Base-by-base conservation (phyloP, 768 basidiomycete species). In the Kwoniella dejecticola region DNA sequence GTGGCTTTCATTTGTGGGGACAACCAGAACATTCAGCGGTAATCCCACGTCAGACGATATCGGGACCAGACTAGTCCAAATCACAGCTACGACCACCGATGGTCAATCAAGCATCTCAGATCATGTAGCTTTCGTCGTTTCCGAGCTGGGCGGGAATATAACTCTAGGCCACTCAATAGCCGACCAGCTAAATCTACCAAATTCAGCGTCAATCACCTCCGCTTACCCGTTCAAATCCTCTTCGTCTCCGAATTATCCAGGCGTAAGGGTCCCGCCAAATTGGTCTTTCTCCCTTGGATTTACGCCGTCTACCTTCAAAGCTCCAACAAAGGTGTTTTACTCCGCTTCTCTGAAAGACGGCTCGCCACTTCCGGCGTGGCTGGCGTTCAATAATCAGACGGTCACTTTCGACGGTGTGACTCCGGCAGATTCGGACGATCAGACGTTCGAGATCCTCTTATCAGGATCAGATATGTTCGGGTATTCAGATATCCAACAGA, bases 231-330 rank as follows among this genome's bases (percentile, higher is more conserved):
- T 84, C n/a, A 77, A 82, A 2, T 80, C 82, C 54, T 26, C 29
- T n/a, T 66, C 87, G 87, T n/a, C n/a, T n/a, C 56, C 81, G 83
- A 49, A 70, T 36, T 75, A 74, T 55, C 79, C 78, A 2, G 77
- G 80, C 21, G 74, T 96, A 57, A 82, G 91, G 52, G 84, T 95
- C 10, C 91, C 91, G 0, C 85, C 85, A 6, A 78, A 81, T 45
- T 95, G 92, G 91, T 90, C 89, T 0, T 97, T 95, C 80, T 91
- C 90, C 70, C 84, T 97, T 60, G 94, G 93, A 13, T 85, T 96
- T 68, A 79, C 86, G 52, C 81, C 84, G 61, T 80, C 83, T 33
- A 92, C 89, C 1, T 88, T 86, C 76, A 60, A 73, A 1, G 80
- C 83, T 29, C 60, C 67, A 1, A 56, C 59, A 17, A 80, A 79